Evolutionary conservation across 805 yeast genomes (phyloP).

Genomic region (Candida broadrunensis): DNA sequence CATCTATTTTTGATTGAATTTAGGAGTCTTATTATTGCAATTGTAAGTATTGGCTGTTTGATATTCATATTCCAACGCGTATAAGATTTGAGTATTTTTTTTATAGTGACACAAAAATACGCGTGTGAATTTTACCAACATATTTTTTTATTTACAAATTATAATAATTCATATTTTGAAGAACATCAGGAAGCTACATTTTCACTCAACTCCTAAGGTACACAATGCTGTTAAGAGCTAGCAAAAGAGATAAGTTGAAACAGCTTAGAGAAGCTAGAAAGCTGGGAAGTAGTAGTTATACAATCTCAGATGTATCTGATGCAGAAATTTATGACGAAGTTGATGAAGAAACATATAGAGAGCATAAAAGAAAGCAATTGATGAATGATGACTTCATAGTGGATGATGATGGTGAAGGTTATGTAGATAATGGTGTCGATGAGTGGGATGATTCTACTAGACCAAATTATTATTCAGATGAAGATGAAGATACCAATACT

Average conservation of each 20-base stretch:
- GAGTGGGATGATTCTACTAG: conserved; percentile 69
- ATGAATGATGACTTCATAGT: conserved; percentile 91
- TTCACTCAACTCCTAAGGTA: neutral
- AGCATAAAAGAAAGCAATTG: conserved; percentile 73
- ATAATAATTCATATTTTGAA: too few species aligned
- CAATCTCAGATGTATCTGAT: conserved; percentile 40
- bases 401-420: conserved; percentile 91
- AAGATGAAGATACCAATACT: conserved; percentile 31
- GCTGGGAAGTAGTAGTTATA: conserved; percentile 44
- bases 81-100: too few species aligned
- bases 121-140: neutral
- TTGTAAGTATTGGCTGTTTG: too few species aligned
- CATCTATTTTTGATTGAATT: too few species aligned
- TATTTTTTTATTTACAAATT: too few species aligned
- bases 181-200: too few species aligned
- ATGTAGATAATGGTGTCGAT: conserved; percentile 89
- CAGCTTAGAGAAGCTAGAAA: conserved; percentile 63
- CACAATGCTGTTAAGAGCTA: conserved; percentile 30
- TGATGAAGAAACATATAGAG: conserved; percentile 75
- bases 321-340: conserved; percentile 78
- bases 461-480: conserved; percentile 56
- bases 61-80: neutral
- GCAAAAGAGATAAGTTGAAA: conserved; percentile 47
- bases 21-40: too few species aligned
- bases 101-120: neutral